Evolutionary conservation across 495 filamentous ascomycete species (phyloP).

Genomic region (Terfezia boudieri): DNA sequence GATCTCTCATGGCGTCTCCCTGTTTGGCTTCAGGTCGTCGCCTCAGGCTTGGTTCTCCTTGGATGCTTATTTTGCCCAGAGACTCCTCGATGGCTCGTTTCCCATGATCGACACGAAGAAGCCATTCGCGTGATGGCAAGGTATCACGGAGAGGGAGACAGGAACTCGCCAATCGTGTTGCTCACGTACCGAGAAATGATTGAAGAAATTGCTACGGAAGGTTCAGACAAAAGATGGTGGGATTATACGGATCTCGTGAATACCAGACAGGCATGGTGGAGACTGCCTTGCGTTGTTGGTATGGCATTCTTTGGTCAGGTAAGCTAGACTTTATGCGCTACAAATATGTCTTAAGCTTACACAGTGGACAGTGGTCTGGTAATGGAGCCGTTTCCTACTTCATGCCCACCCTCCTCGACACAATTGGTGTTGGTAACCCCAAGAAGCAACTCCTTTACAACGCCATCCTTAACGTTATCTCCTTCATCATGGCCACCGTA

Average conservation of each 20-base stretch:
- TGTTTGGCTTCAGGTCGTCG: slow-evolving; percentile 32
- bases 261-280: slow-evolving; percentile 28
- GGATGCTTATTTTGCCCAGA: slow-evolving; percentile 18
- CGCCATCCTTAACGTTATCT: slow-evolving; percentile 40
- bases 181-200: slow-evolving; percentile 38
- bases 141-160: slow-evolving; percentile 35
- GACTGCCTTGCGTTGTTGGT: slow-evolving; percentile 24
- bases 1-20: slow-evolving; percentile 34
- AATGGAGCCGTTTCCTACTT: slow-evolving; percentile 37
- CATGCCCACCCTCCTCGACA: slow-evolving; percentile 30
- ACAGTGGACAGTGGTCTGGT: slow-evolving; percentile 29
- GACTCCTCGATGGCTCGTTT: slow-evolving; percentile 21
- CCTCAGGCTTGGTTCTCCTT: slow-evolving; percentile 20
- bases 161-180: slow-evolving; percentile 31
- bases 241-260: slow-evolving; percentile 42
- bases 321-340: not conserved
- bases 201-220: slow-evolving; percentile 33
- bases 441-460: slow-evolving; percentile 29
- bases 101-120: slow-evolving; percentile 30
- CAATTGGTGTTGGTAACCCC: slow-evolving; percentile 28
- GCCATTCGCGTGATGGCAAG: slow-evolving; percentile 32
- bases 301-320: slow-evolving; percentile 41
- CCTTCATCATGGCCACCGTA: slow-evolving; percentile 40
- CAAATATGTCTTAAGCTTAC: not conserved
- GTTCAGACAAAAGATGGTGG: slow-evolving; percentile 48